Percentiles rank a stretch among this genome's conserved stretches.
Evolutionary conservation across 2,329 filamentous ascomycete species (phyloP).

Genomic region (Apiospora arundinis): DNA sequence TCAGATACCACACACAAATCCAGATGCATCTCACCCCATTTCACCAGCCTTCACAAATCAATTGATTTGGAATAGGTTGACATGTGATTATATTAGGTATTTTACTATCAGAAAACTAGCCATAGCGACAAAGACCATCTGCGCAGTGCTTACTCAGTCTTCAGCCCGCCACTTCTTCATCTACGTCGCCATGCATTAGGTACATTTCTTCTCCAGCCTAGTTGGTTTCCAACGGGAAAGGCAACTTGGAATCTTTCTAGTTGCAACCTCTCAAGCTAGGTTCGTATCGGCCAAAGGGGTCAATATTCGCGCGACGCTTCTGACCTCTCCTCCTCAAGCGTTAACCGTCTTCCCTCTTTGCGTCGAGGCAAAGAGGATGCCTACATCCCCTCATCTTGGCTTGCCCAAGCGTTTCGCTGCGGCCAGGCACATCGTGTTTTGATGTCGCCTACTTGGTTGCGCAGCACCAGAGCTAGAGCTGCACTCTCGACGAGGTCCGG

Average conservation of each 20-base stretch:
- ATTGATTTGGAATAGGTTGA: neutral
- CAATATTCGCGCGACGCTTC: neutral
- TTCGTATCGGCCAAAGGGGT: neutral
- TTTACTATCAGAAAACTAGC: neutral
- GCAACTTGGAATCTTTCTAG: neutral
- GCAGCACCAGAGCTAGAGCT: neutral
- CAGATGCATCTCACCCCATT: neutral
- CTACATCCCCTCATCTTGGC: neutral
- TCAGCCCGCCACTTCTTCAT: neutral
- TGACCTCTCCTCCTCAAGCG: neutral
- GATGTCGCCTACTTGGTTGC: neutral
- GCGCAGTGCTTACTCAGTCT: neutral
- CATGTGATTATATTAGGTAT: neutral
- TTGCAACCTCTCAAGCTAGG: neutral
- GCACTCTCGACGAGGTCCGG: neutral
- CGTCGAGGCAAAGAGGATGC: no score
- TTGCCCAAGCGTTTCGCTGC: neutral
- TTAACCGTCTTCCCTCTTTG: neutral
- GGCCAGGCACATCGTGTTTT: neutral
- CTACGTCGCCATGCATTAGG: neutral
- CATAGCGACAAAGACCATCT: neutral
- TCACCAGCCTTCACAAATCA: neutral
- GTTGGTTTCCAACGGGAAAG: neutral
- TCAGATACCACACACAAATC: neutral
- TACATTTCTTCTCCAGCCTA: neutral